These are phyloP conservation scores for Erythrophleum fordii DNA, from an alignment of 306 rosid species.

Conservation along the genomic window DNA sequence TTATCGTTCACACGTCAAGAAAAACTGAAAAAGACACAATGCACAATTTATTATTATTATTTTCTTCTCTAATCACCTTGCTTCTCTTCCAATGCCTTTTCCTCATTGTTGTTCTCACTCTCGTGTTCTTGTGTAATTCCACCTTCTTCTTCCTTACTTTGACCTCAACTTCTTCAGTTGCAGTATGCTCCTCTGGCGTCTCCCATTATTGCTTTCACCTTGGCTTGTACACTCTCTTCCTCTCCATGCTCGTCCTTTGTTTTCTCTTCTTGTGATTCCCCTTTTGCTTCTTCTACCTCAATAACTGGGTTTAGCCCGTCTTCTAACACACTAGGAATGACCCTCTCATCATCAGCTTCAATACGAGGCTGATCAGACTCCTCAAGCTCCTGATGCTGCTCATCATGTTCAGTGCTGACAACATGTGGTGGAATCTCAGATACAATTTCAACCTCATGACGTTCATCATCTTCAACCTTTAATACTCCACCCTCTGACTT, in stretches of 20 bases:
- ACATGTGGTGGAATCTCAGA: neutral
- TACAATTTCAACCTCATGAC: constrained; percentile 3
- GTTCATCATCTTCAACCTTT: neutral
- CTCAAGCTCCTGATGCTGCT: constrained; percentile 9
- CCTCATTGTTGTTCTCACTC: constrained; percentile 23
- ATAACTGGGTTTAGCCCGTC: neutral
- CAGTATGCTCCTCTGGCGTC: constrained; percentile 19
- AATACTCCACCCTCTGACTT: constrained; percentile 16
- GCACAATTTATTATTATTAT: too few species aligned
- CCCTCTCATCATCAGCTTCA: constrained; percentile 30
- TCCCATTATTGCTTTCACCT: constrained; percentile 14
- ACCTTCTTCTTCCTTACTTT: constrained; percentile 32
- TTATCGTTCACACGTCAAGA: too few species aligned
- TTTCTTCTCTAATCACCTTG: constrained; percentile 10
- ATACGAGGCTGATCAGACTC: neutral
- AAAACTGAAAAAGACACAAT: too few species aligned
- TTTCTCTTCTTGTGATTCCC: constrained; percentile 2
- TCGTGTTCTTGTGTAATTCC: constrained; percentile 25
- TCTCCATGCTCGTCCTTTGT: neutral
- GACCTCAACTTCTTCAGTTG: constrained; percentile 37
- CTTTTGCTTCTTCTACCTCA: neutral
- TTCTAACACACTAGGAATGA: constrained; percentile 33
- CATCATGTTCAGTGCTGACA: neutral
- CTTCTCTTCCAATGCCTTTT: constrained; percentile 13
- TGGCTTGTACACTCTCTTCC: constrained; percentile 27